These are phyloP conservation scores for Protea cynaroides DNA, from an alignment of 164 flowering plant genomes.

Conservation along the genomic window DNA sequence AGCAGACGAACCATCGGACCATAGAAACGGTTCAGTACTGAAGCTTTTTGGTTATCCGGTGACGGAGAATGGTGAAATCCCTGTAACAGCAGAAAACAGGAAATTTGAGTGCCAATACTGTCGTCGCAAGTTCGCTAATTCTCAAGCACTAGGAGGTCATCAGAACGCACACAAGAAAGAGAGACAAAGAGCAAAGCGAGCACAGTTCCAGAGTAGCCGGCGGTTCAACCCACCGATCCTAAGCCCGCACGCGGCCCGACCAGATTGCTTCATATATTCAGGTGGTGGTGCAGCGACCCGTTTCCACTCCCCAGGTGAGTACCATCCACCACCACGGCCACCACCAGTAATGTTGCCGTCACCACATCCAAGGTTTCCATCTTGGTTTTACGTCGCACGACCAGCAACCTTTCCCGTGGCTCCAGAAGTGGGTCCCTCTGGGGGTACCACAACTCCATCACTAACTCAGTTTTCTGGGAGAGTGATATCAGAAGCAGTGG, in stretches of 20 bases:
- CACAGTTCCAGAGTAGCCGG: conserved; percentile 28
- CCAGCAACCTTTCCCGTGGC: conserved; percentile 7
- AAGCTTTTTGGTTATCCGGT: conserved; percentile 43
- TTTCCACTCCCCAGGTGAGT: conserved; percentile 12
- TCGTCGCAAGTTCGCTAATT: conserved; percentile 40
- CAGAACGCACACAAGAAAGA: conserved; percentile 65
- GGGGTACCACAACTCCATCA: background rate
- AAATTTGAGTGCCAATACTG: conserved; percentile 53
- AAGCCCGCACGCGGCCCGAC: conserved; percentile 18
- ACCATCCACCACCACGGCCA: conserved; percentile 10
- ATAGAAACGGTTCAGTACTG: conserved; percentile 17
- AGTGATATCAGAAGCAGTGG: conserved; percentile 8
- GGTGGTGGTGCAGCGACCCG: conserved; percentile 15
- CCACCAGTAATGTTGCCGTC: conserved; percentile 15
- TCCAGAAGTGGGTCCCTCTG: background rate
- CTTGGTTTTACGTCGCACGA: conserved; percentile 19
- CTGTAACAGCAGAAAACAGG: conserved; percentile 4
- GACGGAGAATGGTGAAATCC: conserved; percentile 8
- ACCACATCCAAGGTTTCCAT: conserved; percentile 14
- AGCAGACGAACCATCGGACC: conserved; percentile 1
- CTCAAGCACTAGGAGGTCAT: conserved; percentile 65
- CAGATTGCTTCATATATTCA: conserved; percentile 18
- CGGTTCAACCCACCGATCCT: conserved; percentile 21
- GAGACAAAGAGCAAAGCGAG: conserved; percentile 30
- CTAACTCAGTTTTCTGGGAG: conserved; percentile 10